Base-by-base conservation (phyloP, 129 eudicot genomes). In the Gnaphalium uliginosum region DNA sequence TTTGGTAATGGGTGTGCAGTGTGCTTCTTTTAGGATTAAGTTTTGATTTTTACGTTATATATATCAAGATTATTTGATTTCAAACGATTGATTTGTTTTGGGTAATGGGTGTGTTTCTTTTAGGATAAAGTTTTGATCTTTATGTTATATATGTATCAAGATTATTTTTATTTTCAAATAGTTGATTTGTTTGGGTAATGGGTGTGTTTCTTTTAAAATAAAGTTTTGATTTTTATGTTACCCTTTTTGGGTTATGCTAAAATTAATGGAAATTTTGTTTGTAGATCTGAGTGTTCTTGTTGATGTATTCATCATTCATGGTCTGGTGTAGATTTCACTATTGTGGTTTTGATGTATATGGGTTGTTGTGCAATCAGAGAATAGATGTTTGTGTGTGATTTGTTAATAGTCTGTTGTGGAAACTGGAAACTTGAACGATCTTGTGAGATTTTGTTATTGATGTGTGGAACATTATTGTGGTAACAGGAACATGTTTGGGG, bases 401-500 rank as follows among this genome's bases (percentile, higher is more conserved):
- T 41, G 29, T 54, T 70, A 73, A 74, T 69, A 6, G 25, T 71
- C 50, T 56, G 78, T 7, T 26, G 77, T 70, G 3, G 53, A 46
- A 46, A 46, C 53, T 14, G 18, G n/a, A 46, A 46, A 46, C 14
- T 41, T 41, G 48, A 59, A 59, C 72, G 69, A 26, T 54, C 22
- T 10, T 2, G 67, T 63, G 37, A 67, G 69, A 35, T 61, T 22
- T 6, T 2, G 67, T 63, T 56, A 8, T 43, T 77, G 75, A 63
- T 81, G 21, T 24, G 53, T 57, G 59, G 43, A 53, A 71, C 57
- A 62, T 63, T 53, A 46, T 65, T 35, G 70, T 26, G 70, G 46
- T 71, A 66, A 22, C 83, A 87, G 87, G 75, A 79, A 71, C 69
- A 87, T 87, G 92, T 75, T 82, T 76, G 88, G 88, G 80, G 90